Base-by-base conservation (phyloP, 208 protist genomes). In the Crithidia thermophila region DNA sequence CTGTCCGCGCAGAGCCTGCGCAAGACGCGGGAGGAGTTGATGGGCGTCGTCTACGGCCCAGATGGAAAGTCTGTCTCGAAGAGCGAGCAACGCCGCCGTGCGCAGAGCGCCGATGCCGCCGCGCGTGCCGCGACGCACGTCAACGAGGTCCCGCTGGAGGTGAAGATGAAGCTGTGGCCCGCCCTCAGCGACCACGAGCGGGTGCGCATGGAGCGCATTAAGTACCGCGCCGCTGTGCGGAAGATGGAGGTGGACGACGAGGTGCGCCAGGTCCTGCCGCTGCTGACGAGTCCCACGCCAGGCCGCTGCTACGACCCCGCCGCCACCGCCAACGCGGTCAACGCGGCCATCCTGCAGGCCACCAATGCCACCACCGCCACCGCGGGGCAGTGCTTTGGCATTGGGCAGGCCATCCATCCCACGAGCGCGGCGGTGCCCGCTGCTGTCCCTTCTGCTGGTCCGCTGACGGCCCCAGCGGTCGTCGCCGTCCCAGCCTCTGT, bases 131-230 rank as follows among this genome's bases (percentile, higher is more conserved):
- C 34, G 40, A 27, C 27, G 37, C 20, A 59, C 46, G 42, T 13
- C 66, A 25, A 64, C 65, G 82, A 88, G 14, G 72, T 90, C 11
- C 87, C 90, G 20, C 58, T 95, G 40, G 87, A 94, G 72, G 90
- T 93, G 40, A 74, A 81, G 27, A 72, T 95, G 66, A 76, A 74
- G 70, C 65, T 95, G 49, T 95, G 90, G 90, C 90, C 87, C 4
- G 83, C 87, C 14, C 56, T 95, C 33, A 82, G 85, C 50, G 90
- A 95, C 53, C 86, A 95, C 59, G 85, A 95, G 71, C 82, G 87
- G 59, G 62, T 90, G 31, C 87, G 90, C 27, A 63, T 72, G 52
- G 81, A 91, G 70, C 82, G 90, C 52, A 78, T 95, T 53, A 84
- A 85, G 58, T 76, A 84, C 23, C 68, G 66, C 20, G 90, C 90